Evolutionary conservation across 805 yeast genomes (phyloP), one percentile per base, ranked within the genome.

Genomic region (Kluyveromyces lactis): DNA sequence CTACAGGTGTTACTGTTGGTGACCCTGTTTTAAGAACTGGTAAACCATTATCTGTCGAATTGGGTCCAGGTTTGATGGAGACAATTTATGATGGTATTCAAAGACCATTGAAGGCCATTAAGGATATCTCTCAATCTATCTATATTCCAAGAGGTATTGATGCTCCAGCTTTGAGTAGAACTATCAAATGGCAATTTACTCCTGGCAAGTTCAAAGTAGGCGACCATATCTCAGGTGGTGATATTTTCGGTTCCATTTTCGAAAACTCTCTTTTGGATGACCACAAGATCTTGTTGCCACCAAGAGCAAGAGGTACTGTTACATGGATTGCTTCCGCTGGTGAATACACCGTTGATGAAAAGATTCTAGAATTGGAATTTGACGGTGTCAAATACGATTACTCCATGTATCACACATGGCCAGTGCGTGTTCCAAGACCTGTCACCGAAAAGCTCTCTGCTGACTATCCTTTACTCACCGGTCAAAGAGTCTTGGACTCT

Each of bases 1-100:
- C 99, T 33, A 95, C 97, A 1, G 99, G 99, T 70, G 92, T 92
- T 43, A 90, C 97, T 33, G 97, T 92, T 34, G 99, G 99, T 57
- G 98, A 92, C 63, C 99, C 99, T 2, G 99, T 92, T 39, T 70
- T 86, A 56, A 81, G 98, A 71, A 92, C 98, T 5, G 98, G 98
- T 48, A 87, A 92, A 67, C 99, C 99, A n/a, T 73, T 92, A 53
- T 87, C 97, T 38, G 99, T 92, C 40, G 99, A 92, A 69, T 73
- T 92, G 62, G 99, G 99, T 60, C 99, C 99, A 23, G 99, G 99
- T 64, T 75, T 92, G 56, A 89, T 92, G 95, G 98, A 92, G 69
- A 92, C 95, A 52, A 92, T 92, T 62, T 92, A 92, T 62, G 99
- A 92, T 67, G 99, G 99, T 73, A 92, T 92, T 65, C 99, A 92